Evolutionary conservation across 1,284 basidiomycete species (phyloP).

Genomic region (Trametes hirsuta): DNA sequence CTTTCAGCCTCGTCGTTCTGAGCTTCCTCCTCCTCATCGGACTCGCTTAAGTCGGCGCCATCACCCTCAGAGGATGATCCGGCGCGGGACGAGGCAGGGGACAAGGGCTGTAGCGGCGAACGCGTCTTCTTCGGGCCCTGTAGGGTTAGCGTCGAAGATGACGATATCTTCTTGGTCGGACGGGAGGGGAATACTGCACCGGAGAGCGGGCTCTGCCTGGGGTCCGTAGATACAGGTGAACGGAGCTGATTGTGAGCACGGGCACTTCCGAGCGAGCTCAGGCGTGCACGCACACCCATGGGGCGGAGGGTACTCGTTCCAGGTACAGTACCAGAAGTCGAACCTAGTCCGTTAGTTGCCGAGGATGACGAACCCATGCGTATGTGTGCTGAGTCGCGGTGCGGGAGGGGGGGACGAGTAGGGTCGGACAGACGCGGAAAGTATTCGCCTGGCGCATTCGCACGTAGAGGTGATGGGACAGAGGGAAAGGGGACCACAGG

Average conservation of each 20-base stretch:
- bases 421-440: conserved; percentile 25
- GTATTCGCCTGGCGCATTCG: conserved; percentile 21
- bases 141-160: conserved; percentile 70
- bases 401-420: conserved; percentile 12
- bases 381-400: conserved; percentile 11
- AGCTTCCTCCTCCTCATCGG: conserved; percentile 50
- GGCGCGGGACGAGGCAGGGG: conserved; percentile 53
- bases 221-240: conserved; percentile 8
- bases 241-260: conserved; percentile 13
- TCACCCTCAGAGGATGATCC: conserved; percentile 22
- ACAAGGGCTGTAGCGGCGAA: conserved; percentile 43
- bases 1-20: conserved; percentile 74
- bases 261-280: conserved; percentile 61
- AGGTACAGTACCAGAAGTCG: conserved; percentile 22
- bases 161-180: conserved; percentile 55
- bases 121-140: conserved; percentile 49
- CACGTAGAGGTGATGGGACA: conserved; percentile 26
- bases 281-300: conserved; percentile 64
- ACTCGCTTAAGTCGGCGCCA: conserved; percentile 35
- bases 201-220: conserved; percentile 22
- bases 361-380: conserved; percentile 17
- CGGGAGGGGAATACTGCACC: conserved; percentile 27
- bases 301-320: conserved; percentile 38
- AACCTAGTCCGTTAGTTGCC: neutral
- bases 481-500: conserved; percentile 33